Percentiles rank a stretch among this genome's conserved stretches.
Conservation (phyloP, 441 rosid species). For the Dalechampia spathulata region DNA sequence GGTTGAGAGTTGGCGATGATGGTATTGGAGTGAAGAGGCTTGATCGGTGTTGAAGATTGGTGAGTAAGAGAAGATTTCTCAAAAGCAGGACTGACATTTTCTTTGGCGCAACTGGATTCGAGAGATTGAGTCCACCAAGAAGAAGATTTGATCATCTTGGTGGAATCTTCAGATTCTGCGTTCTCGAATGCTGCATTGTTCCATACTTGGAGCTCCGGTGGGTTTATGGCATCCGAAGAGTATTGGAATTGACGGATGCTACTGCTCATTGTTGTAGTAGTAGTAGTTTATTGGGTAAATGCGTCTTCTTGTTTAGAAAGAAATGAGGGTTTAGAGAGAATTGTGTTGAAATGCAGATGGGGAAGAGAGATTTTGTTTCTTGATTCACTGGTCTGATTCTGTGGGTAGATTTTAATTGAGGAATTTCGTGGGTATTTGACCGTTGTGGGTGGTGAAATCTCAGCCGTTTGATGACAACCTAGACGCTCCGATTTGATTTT, state of each 20-base stretch:
- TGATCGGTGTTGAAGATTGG: constrained; percentile 26
- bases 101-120: constrained; percentile 59
- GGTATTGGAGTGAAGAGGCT: constrained; percentile 33
- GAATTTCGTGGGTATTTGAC: constrained; percentile 25
- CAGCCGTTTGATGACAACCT: constrained; percentile 37
- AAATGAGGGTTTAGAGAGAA: not conserved
- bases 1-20: constrained; percentile 12
- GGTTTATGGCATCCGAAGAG: constrained; percentile 32
- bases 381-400: no score
- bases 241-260: constrained; percentile 40
- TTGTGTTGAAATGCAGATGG: not conserved
- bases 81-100: constrained; percentile 41
- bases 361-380: not conserved
- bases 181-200: constrained; percentile 88
- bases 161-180: constrained; percentile 41
- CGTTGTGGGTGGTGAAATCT: constrained; percentile 45
- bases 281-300: no score
- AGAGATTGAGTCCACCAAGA: constrained; percentile 54
- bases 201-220: constrained; percentile 73
- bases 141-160: constrained; percentile 21
- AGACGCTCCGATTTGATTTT: constrained; percentile 67
- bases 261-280: constrained; percentile 45
- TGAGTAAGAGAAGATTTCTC: constrained; percentile 28
- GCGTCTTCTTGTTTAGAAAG: not conserved
- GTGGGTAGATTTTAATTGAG: not conserved